These are phyloP conservation scores for Fraxinus latifolia DNA, from an alignment of 305 asterid species.

Conservation along the genomic window DNA sequence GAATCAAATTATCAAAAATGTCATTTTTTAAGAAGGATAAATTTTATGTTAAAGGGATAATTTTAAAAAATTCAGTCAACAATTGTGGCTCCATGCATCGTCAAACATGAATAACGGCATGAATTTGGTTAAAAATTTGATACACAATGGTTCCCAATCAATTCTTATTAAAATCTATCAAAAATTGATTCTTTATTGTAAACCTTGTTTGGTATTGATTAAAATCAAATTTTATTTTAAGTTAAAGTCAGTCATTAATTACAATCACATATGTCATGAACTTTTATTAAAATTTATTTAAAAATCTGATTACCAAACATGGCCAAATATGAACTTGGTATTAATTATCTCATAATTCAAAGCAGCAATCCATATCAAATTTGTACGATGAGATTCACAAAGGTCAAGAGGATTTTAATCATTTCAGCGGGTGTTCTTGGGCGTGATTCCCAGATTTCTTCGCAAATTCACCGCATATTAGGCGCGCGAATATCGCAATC, in stretches of 20 bases:
- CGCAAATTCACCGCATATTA: neutral
- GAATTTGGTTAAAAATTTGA: neutral
- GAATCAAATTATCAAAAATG: neutral
- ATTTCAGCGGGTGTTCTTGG: neutral
- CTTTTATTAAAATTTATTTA: neutral
- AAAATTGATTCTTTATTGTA: too few relatives aligned
- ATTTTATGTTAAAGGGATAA: neutral
- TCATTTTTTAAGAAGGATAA: neutral
- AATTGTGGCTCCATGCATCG: neutral
- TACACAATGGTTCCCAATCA: neutral
- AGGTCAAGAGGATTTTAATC: neutral
- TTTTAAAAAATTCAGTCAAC: neutral
- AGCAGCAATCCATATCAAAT: neutral
- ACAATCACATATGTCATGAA: neutral
- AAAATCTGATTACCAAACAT: too few relatives aligned
- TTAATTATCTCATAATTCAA: too few relatives aligned
- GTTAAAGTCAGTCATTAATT: too few relatives aligned
- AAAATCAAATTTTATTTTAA: too few relatives aligned
- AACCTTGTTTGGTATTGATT: too few relatives aligned
- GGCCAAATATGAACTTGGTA: neutral
- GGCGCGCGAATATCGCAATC: slow-evolving; percentile 59
- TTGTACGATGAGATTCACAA: neutral
- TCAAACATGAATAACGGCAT: neutral
- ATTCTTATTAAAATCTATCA: too few relatives aligned
- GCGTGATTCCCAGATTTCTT: neutral